Conservation (phyloP, 208 protist genomes). For the Trypanosoma lewisi region DNA sequence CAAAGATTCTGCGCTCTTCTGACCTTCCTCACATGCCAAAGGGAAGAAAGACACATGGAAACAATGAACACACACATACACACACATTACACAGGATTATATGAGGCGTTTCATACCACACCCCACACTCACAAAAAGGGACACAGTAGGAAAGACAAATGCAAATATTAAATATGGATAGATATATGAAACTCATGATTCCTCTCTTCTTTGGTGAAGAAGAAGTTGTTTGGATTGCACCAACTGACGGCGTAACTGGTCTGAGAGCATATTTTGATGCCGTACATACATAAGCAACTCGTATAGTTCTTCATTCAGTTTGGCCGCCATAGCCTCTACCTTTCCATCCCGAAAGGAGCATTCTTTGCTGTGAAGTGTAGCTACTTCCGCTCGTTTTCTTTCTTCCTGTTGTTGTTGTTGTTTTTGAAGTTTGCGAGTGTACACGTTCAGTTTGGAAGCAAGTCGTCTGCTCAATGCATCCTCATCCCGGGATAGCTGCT, state of each 20-base stretch:
- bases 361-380: not conserved
- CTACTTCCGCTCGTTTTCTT: slow-evolving; percentile 2
- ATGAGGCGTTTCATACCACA: too few species aligned
- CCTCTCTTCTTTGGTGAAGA: not conserved
- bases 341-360: slow-evolving; percentile 43
- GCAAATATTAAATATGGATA: not conserved
- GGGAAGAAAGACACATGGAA: not conserved
- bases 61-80: not conserved
- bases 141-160: not conserved
- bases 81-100: too few species aligned
- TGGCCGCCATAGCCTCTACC: slow-evolving; percentile 43
- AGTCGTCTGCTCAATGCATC: slow-evolving; percentile 30
- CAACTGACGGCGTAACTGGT: slow-evolving; percentile 37
- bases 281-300: slow-evolving; percentile 46
- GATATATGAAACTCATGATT: not conserved
- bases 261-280: slow-evolving; percentile 27
- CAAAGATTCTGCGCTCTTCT: not conserved
- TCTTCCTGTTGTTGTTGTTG: too few species aligned
- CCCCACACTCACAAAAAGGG: not conserved
- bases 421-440: slow-evolving; percentile 5
- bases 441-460: slow-evolving; percentile 25
- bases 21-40: not conserved
- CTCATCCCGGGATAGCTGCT: slow-evolving; percentile 13
- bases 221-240: slow-evolving; percentile 30
- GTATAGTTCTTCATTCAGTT: slow-evolving; percentile 56